A percentile compares a stretch with the other conserved stretches of the same genome.
These are phyloP conservation scores for Lasiodiplodia theobromae DNA, from an alignment of 2,329 filamentous ascomycete species.

Conservation along the genomic window DNA sequence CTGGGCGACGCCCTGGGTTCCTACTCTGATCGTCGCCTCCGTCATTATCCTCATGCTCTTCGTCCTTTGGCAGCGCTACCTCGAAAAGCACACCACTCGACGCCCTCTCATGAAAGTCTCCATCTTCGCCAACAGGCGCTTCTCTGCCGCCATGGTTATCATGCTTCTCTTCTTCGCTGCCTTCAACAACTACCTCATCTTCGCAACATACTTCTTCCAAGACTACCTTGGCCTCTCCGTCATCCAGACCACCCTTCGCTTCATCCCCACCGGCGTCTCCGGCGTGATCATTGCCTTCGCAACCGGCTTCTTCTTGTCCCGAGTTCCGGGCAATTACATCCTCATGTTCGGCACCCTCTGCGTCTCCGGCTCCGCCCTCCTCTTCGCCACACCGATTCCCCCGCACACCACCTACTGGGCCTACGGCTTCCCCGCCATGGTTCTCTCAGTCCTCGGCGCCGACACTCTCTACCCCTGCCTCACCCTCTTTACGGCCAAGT, in stretches of 20 bases:
- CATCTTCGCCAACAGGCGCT: constrained; percentile 63
- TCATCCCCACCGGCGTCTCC: constrained; percentile 68
- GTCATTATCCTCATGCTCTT: constrained; percentile 62
- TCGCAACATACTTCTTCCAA: constrained; percentile 72
- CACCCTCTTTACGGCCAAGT: constrained; percentile 68
- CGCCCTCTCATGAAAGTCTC: constrained; percentile 69
- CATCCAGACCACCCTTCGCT: constrained; percentile 70
- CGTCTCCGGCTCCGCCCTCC: constrained; percentile 62
- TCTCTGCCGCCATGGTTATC: constrained; percentile 67
- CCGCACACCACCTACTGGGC: constrained; percentile 68
- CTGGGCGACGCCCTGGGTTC: constrained; percentile 67
- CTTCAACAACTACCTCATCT: constrained; percentile 71
- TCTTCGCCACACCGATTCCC: constrained; percentile 69
- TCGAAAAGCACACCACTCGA: constrained; percentile 57
- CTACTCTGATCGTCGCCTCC: constrained; percentile 63
- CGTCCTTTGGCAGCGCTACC: constrained; percentile 64
- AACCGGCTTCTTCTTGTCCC: constrained; percentile 62
- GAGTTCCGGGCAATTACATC: constrained; percentile 63
- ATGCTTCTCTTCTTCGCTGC: constrained; percentile 69
- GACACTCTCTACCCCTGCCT: constrained; percentile 70
- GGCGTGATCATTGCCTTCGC: constrained; percentile 63
- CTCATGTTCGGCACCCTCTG: constrained; percentile 63
- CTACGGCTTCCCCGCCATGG: constrained; percentile 68
- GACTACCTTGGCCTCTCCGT: constrained; percentile 66
- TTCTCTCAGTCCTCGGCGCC: constrained; percentile 67